Evolutionary conservation across 2,329 filamentous ascomycete species (phyloP), one percentile per base, ranked within the genome.

Genomic region (Phaeosphaeria sp.): DNA sequence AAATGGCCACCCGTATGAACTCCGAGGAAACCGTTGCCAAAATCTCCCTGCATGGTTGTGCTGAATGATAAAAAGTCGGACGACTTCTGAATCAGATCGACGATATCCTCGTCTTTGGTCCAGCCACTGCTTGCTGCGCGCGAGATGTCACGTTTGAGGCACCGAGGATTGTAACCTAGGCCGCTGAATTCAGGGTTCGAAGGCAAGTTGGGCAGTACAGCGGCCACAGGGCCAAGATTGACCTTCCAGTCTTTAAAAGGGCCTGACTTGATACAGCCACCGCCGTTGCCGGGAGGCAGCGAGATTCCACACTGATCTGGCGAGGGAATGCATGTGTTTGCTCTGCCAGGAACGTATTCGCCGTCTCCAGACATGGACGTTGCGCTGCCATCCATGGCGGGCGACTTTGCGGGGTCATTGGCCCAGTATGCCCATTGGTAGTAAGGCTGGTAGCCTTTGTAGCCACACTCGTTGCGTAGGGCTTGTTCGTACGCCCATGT

Each of bases 311-410:
- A 74, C 2, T 36, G 18, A 7, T 61, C 52, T 11, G 56, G 54
- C 9, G 66, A 63, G 0, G 73, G 69, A 13, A 77, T 67, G 47
- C 72, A 75, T 10, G 67, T 66, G 46, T 52, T 74, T 66, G 63
- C 77, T 36, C 67, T 65, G 2, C 61, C 62, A 1, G 63, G 39
- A 3, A 65, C 65, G 48, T 68, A 75, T 2, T 58, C 73, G 21
- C 84, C 83, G 56, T 85, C 81, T 20, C 83, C 82, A 23, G 79
- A 67, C 59, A 76, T 73, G 54, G 79, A 77, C 50, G 80, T 83
- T 23, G 78, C 79, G 59, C 80, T 82, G 49, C 85, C 85, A 62
- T 85, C 83, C 58, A 88, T 86, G 49, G 86, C 68, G 15, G 84
- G 82, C 0, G 83, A 85, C 54, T 80, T 78, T 58, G 56, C 42